Base-by-base conservation (phyloP, 176 grass and related monocot genomes). In the Puya raimondii region DNA sequence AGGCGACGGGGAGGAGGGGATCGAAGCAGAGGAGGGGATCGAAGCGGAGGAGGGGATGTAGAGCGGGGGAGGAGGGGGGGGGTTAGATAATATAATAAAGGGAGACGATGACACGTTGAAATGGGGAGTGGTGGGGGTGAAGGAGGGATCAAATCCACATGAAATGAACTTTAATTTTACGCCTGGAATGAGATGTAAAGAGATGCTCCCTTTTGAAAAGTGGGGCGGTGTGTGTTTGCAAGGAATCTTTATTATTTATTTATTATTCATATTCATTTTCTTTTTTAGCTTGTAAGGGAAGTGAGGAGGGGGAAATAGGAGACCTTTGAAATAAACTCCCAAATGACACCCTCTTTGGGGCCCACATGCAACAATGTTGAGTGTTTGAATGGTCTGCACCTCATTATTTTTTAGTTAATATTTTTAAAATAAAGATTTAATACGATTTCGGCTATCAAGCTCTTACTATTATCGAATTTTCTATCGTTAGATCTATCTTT, bases 181-280 rank as follows among this genome's bases (percentile, higher is more conserved):
- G 15, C 9, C 9, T 61, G 56, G 56, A 61, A 20, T 79, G 82
- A 66, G 67, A 72, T 80, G 80, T 77, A 83, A 83, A 80, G 57
- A 66, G 77, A 58, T 75, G 80, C 64, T 56, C 72, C 77, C 33
- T 42, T 73, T 80, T 87, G 85, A 80, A 87, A 87, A 87, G 85
- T 33, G 56, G 17, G 69, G 79, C 67, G 59, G 65, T 20, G 79
- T 66, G 84, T 87, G 71, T 75, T 75, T 71, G 15, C 76, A 58
- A 18, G 64, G 69, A 87, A 87, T 76, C 29, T 68, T 83, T 69
- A 42, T 42, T 61, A 16, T 61, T 10, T 61, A 20, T 18, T 17
- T 61, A 61, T 61, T 18, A 22, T n/a, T n/a, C n/a, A 58, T 21
- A 18, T 61, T n/a, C 14, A 11, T n/a, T 56, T 16, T n/a, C 5